phyloP scores from a whole-genome alignment of 345 rosid species.

The Eucalyptus polyanthemos region DNA sequence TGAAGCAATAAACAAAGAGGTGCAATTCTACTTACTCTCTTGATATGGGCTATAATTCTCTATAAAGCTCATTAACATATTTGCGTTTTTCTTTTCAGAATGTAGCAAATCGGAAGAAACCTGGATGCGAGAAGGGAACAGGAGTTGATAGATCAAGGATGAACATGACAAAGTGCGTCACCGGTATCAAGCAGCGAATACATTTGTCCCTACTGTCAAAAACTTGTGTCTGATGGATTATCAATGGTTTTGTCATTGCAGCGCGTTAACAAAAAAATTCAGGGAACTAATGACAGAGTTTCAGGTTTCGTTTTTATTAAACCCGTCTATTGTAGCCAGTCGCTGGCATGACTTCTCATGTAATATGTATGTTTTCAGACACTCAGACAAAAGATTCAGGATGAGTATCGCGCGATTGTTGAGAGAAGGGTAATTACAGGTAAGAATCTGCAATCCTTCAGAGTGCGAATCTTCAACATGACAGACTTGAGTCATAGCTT shows the following conservation, averaged over 20 bases:
- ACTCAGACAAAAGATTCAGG: conserved; percentile 72
- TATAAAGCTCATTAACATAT: neutral
- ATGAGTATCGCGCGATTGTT: conserved; percentile 87
- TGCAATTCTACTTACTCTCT: neutral
- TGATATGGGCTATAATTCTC: neutral
- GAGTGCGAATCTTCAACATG: neutral
- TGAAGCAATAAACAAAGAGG: conserved; percentile 75
- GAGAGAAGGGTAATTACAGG: conserved; percentile 89
- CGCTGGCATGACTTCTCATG: neutral
- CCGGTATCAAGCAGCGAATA: neutral
- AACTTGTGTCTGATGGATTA: neutral
- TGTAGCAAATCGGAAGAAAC: conserved; percentile 72
- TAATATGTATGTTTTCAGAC: conserved; percentile 26
- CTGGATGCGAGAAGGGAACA: conserved; percentile 87
- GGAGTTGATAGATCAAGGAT: conserved; percentile 83
- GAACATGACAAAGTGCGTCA: conserved; percentile 59
- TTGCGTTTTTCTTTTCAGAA: conserved; percentile 28
- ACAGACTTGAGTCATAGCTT: neutral
- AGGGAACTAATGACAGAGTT: conserved; percentile 78
- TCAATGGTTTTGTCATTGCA: conserved; percentile 4
- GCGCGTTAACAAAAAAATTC: conserved; percentile 52
- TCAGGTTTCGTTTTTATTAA: conserved; percentile 35
- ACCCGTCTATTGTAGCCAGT: neutral
- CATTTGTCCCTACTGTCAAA: neutral
- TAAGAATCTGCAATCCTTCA: neutral